Evolutionary conservation across 2,329 filamentous ascomycete species (phyloP).

Genomic region (Aschersonia sp.): DNA sequence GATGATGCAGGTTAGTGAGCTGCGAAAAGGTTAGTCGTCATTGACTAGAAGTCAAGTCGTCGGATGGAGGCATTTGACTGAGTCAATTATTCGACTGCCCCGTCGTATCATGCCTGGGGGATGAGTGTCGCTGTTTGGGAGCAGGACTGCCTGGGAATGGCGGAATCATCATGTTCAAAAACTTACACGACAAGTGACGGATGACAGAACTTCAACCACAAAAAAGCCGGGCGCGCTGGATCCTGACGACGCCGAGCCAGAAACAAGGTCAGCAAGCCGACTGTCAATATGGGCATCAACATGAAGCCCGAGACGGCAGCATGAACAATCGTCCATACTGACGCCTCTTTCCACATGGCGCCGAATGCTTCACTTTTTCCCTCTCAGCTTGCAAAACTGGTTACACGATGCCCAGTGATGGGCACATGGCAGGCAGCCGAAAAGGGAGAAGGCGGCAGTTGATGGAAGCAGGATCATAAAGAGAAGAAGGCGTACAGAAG

Average conservation of each 20-base stretch:
- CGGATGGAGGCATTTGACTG: neutral
- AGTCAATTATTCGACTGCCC: neutral
- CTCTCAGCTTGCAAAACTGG: neutral
- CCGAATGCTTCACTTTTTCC: too few species aligned
- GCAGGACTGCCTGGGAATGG: neutral
- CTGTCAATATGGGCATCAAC: conserved; percentile 2
- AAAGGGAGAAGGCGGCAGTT: neutral
- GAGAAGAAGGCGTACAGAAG: neutral
- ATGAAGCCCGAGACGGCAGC: conserved; percentile 3
- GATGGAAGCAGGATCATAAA: neutral
- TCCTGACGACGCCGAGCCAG: conserved; percentile 2
- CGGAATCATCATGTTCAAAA: neutral
- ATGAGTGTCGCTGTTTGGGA: neutral
- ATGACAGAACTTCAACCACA: conserved; percentile 4
- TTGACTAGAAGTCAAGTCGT: too few species aligned
- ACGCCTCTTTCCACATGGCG: conserved; percentile 1
- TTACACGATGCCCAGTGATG: neutral
- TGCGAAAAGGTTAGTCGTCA: neutral
- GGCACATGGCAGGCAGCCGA: neutral
- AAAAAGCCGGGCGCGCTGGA: conserved; percentile 2
- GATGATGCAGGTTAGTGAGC: conserved; percentile 4
- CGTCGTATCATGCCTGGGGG: too few species aligned
- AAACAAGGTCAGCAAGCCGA: conserved; percentile 1
- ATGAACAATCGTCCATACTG: conserved; percentile 5
- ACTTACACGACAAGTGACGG: conserved; percentile 4